Evolutionary conservation across 2,329 filamentous ascomycete genomes (phyloP).

Genomic region (Bipolaris zeicola): DNA sequence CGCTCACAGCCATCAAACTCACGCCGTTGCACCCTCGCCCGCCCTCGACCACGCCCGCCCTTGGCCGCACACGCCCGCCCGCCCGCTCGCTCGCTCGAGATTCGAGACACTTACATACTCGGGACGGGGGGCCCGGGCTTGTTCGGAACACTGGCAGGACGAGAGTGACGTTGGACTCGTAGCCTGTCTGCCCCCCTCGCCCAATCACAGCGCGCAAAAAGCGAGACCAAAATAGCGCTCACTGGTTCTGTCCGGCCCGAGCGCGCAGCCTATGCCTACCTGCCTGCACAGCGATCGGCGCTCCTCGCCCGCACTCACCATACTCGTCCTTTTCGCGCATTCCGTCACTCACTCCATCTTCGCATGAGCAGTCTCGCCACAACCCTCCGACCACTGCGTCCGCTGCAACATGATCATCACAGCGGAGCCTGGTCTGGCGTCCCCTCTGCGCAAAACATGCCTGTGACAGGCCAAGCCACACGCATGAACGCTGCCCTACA

Average conservation of each 20-base stretch:
- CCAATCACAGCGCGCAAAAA: conserved; percentile 10
- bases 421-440: background rate
- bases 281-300: conserved; percentile 14
- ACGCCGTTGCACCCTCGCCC: background rate
- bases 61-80: conserved; percentile 7
- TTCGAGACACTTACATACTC: conserved; percentile 8
- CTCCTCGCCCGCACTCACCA: background rate
- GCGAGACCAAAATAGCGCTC: conserved; percentile 18
- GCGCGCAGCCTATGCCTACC: conserved; percentile 6
- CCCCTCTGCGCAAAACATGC: conserved; percentile 26
- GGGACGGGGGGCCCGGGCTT: no score
- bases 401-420: no score
- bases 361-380: conserved; percentile 1
- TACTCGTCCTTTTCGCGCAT: conserved; percentile 2
- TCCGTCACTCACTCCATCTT: conserved; percentile 19
- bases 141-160: no score
- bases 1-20: background rate
- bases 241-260: conserved; percentile 12
- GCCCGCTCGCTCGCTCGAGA: conserved; percentile 4
- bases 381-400: background rate
- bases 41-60: background rate
- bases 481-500: conserved; percentile 34
- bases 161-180: conserved; percentile 15
- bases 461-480: conserved; percentile 30
- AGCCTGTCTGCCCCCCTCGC: background rate